Percentiles rank a stretch among this genome's conserved stretches.
Evolutionary conservation across 805 yeast genomes (phyloP).

Genomic region (Kodamaea nitidulidarum): DNA sequence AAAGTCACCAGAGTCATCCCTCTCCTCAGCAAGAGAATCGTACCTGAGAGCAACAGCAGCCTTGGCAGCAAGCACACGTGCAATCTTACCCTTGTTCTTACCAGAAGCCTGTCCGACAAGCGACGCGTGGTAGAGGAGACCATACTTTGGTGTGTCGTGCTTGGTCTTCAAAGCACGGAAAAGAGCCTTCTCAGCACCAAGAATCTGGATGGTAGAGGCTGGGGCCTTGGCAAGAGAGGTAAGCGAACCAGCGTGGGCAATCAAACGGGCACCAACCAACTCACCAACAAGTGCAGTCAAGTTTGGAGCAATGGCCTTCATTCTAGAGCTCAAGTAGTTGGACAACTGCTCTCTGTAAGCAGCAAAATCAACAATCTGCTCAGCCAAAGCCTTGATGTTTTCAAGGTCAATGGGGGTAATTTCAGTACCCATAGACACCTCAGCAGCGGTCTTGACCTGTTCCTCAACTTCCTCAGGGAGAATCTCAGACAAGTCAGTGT

Average conservation of each 20-base stretch:
- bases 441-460: conserved; percentile 89
- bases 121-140: conserved; percentile 94
- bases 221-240: conserved; percentile 96
- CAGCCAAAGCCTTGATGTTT: conserved; percentile 88
- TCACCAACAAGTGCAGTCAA: conserved; percentile 94
- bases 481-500: conserved; percentile 66
- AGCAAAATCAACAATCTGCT: conserved; percentile 93
- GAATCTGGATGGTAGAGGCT: conserved; percentile 95
- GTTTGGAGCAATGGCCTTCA: conserved; percentile 99
- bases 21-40: conserved; percentile 95
- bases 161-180: conserved; percentile 98
- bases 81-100: conserved; percentile 97
- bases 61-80: conserved; percentile 97
- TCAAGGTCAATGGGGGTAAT: conserved; percentile 86
- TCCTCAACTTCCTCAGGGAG: conserved; percentile 47
- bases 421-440: conserved; percentile 99
- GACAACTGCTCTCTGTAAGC: conserved; percentile 95
- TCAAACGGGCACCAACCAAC: conserved; percentile 95
- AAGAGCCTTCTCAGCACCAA: conserved; percentile 98
- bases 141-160: conserved; percentile 98
- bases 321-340: conserved; percentile 85
- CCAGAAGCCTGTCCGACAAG: conserved; percentile 97
- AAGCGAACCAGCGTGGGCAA: conserved; percentile 95
- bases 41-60: conserved; percentile 96
- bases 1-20: conserved; percentile 91